Conservation (phyloP, 1,139 yeast genomes). For the Arxiozyma telluris region DNA sequence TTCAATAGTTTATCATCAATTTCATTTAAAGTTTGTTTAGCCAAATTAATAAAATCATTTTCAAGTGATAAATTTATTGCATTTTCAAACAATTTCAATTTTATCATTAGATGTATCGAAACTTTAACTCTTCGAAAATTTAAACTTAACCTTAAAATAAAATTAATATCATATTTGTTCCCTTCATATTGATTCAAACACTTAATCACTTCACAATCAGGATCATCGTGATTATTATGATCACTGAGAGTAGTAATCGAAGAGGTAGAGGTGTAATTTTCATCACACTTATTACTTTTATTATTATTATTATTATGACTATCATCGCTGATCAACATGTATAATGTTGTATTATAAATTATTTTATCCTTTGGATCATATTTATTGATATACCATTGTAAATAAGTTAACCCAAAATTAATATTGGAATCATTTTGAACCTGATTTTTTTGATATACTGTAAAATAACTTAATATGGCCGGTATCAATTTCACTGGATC, state of each 20-base stretch:
- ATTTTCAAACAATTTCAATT: conserved; percentile 63
- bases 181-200: conserved; percentile 38
- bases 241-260: conserved; percentile 22
- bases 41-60: conserved; percentile 36
- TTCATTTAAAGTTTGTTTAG: conserved; percentile 37
- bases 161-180: conserved; percentile 48
- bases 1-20: conserved; percentile 39
- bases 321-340: conserved; percentile 48
- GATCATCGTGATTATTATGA: conserved; percentile 15
- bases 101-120: conserved; percentile 62
- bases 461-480: conserved; percentile 60
- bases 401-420: conserved; percentile 60
- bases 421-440: conserved; percentile 30
- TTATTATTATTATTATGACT: too few relatives aligned
- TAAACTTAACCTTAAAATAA: conserved; percentile 65
- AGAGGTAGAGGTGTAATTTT: neutral
- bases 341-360: conserved; percentile 65
- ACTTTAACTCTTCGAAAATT: conserved; percentile 50
- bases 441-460: conserved; percentile 32
- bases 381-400: conserved; percentile 52
- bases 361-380: conserved; percentile 40
- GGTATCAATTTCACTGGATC: conserved; percentile 63
- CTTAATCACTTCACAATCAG: conserved; percentile 38
- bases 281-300: too few relatives aligned
- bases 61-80: conserved; percentile 70